phyloP scores from a whole-genome alignment of 176 grass and related monocot species.

The Triticum turgidum region DNA sequence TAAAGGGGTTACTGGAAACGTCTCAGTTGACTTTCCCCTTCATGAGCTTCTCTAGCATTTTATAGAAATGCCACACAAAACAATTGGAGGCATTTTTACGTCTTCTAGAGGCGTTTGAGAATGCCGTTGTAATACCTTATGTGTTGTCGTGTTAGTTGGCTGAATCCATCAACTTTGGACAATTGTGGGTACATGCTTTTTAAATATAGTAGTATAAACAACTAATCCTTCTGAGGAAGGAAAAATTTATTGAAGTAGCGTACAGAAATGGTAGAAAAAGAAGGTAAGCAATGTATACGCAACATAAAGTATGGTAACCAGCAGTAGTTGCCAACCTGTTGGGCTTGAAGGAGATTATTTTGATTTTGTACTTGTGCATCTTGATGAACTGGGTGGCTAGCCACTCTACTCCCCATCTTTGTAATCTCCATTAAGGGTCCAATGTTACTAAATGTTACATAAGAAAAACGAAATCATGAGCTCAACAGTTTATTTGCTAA shows the following conservation, averaged over 20 bases:
- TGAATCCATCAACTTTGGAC: not conserved
- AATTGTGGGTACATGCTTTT: not conserved
- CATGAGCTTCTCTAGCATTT: no score
- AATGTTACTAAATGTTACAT: constrained; percentile 62
- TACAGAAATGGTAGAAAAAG: not conserved
- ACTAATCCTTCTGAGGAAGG: constrained; percentile 14
- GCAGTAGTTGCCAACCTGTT: constrained; percentile 52
- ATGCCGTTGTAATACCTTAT: no score
- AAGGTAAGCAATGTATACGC: constrained; percentile 9
- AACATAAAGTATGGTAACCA: constrained; percentile 25
- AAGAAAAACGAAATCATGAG: constrained; percentile 34
- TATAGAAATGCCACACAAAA: no score
- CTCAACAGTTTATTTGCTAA: constrained; percentile 7
- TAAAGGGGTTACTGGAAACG: no score
- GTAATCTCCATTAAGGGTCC: constrained; percentile 66
- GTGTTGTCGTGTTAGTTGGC: not conserved
- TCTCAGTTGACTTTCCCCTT: no score
- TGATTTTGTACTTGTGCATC: constrained; percentile 69
- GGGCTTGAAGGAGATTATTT: constrained; percentile 67
- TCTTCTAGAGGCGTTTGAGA: no score
- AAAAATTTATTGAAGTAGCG: not conserved
- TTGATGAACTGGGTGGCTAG: constrained; percentile 66
- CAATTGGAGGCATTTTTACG: no score
- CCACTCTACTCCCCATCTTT: constrained; percentile 65
- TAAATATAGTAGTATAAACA: not conserved